A percentile compares a stretch with the other conserved stretches of the same genome.
These are phyloP conservation scores for Fusarium pseudocircinatum DNA, from an alignment of 2,329 filamentous ascomycete species.

Conservation along the genomic window DNA sequence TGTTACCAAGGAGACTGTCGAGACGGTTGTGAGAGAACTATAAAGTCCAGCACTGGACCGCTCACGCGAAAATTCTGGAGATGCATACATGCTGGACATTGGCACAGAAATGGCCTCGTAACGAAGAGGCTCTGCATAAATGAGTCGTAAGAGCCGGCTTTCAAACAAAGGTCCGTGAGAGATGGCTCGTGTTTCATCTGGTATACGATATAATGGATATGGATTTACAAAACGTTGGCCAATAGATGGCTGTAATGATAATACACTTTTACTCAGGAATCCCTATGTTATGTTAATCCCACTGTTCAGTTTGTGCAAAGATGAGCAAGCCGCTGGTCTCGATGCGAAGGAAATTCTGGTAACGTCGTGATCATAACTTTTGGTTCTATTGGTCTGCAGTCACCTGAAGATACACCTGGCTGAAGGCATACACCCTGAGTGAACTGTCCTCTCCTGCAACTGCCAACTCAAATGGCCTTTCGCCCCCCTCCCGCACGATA, in stretches of 20 bases:
- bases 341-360: not conserved
- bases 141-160: not conserved
- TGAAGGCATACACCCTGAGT: slow-evolving; percentile 64
- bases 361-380: slow-evolving; percentile 9
- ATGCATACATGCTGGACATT: not conserved
- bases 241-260: slow-evolving; percentile 37
- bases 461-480: slow-evolving; percentile 54
- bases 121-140: not conserved
- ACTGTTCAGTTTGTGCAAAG: not conserved
- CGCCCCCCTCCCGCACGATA: slow-evolving; percentile 40
- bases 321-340: no score
- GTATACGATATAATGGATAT: slow-evolving; percentile 35
- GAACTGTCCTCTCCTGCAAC: slow-evolving; percentile 70
- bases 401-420: slow-evolving; percentile 39
- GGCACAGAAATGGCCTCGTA: not conserved
- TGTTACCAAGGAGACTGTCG: slow-evolving; percentile 39
- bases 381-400: slow-evolving; percentile 30
- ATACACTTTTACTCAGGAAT: slow-evolving; percentile 14
- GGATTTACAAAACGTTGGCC: slow-evolving; percentile 25
- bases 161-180: not conserved
- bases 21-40: slow-evolving; percentile 48
- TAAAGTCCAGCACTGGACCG: slow-evolving; percentile 22
- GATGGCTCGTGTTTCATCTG: slow-evolving; percentile 1
- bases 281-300: not conserved
- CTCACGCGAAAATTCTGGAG: not conserved